Evolutionary conservation across 371 early-diverging fungal genomes (phyloP).

Genomic region (Choanephora cucurbitarum): DNA sequence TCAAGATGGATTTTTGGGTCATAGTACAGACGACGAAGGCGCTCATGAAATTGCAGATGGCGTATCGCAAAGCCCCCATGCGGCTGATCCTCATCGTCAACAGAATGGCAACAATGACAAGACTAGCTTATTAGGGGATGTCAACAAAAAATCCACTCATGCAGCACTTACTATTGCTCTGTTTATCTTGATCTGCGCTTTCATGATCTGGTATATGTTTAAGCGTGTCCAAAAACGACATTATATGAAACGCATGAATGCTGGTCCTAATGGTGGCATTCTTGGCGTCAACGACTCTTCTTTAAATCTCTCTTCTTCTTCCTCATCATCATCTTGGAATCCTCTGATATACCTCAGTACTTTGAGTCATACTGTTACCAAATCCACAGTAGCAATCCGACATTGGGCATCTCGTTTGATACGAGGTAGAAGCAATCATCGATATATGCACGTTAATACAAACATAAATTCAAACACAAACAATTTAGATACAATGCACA

Average conservation of each 20-base stretch:
- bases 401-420: slow-evolving; percentile 37
- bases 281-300: slow-evolving; percentile 16
- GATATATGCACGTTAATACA: slow-evolving; percentile 17
- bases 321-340: slow-evolving; percentile 8
- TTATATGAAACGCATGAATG: slow-evolving; percentile 14
- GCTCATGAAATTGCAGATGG: slow-evolving; percentile 42
- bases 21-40: slow-evolving; percentile 50
- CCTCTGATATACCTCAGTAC: slow-evolving; percentile 7
- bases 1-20: slow-evolving; percentile 29
- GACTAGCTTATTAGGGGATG: slow-evolving; percentile 6
- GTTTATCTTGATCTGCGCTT: slow-evolving; percentile 8
- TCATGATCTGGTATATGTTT: slow-evolving; percentile 16
- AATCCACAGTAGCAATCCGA: slow-evolving; percentile 28
- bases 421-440: slow-evolving; percentile 10
- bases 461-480: too few species aligned
- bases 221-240: slow-evolving; percentile 15
- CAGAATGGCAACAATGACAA: background rate
- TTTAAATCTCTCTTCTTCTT: too few species aligned
- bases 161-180: slow-evolving; percentile 18
- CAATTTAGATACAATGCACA: background rate
- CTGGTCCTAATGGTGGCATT: slow-evolving; percentile 38
- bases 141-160: slow-evolving; percentile 8
- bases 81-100: slow-evolving; percentile 3
- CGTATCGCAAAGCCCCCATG: slow-evolving; percentile 26
- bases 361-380: slow-evolving; percentile 21